Percentiles rank a stretch among this genome's conserved stretches.
Conservation (phyloP, 192 early-diverging fungal genomes). For the Chytriomyces sp. region DNA sequence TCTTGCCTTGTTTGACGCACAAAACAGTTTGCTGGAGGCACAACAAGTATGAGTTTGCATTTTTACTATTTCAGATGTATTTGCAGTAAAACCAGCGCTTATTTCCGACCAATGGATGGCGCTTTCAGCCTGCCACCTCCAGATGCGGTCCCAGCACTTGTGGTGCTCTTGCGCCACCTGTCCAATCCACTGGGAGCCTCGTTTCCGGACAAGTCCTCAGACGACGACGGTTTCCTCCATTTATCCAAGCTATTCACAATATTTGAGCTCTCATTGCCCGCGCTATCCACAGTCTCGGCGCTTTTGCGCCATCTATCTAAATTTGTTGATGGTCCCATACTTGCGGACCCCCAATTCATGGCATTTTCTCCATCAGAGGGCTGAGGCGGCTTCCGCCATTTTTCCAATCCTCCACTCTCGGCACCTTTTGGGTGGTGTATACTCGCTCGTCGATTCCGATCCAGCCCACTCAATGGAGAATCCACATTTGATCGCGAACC, state of each 20-base stretch:
- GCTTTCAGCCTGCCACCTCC: not conserved
- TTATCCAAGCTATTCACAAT: not conserved
- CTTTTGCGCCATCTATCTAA: constrained; percentile 15
- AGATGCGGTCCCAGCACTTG: not conserved
- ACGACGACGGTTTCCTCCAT: not conserved
- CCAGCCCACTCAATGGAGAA: not conserved
- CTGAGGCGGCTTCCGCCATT: not conserved
- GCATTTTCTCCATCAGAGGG: not conserved
- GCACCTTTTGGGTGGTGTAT: not conserved
- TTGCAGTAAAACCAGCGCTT: too few species aligned
- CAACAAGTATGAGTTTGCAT: too few species aligned
- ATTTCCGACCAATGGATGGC: not conserved
- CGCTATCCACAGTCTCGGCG: not conserved
- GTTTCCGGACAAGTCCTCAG: not conserved
- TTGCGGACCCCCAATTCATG: too few species aligned
- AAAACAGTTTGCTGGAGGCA: too few species aligned
- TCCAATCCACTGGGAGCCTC: not conserved
- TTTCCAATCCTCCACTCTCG: not conserved
- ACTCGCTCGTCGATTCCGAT: not conserved
- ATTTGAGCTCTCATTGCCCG: not conserved
- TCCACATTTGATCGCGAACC: not conserved
- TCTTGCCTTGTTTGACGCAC: too few species aligned
- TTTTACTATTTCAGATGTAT: too few species aligned
- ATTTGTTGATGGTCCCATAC: too few species aligned
- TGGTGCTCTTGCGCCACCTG: not conserved